Conservation (phyloP, 176 grass and related monocot genomes). For the Luzula sylvatica region DNA sequence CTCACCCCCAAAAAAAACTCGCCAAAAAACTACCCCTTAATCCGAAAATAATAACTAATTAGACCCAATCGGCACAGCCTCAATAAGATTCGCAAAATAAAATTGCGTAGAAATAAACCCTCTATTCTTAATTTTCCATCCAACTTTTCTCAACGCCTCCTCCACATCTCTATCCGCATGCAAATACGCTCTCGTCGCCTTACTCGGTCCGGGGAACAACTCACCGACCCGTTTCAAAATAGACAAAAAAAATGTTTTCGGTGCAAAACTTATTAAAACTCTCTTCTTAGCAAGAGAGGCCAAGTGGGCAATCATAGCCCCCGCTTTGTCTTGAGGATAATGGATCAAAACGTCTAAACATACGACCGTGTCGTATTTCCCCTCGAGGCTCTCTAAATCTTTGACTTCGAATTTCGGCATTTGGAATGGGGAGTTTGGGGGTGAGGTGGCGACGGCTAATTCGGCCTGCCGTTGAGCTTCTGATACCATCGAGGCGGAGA, state of each 20-base stretch:
- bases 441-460: background rate
- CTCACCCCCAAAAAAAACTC: too few relatives aligned
- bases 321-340: constrained; percentile 71
- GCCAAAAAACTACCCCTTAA: constrained; percentile 4
- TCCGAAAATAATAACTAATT: background rate
- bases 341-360: constrained; percentile 96
- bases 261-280: constrained; percentile 78
- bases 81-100: constrained; percentile 85
- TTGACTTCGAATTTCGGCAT: constrained; percentile 67
- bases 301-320: constrained; percentile 70
- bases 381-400: constrained; percentile 53
- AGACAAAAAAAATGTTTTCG: constrained; percentile 66
- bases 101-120: constrained; percentile 91
- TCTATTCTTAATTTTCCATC: constrained; percentile 55
- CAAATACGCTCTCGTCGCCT: constrained; percentile 82
- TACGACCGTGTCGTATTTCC: constrained; percentile 58
- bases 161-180: constrained; percentile 73
- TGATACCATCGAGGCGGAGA: constrained; percentile 66
- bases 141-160: constrained; percentile 52
- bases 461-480: constrained; percentile 59
- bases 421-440: constrained; percentile 12
- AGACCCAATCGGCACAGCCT: constrained; percentile 46
- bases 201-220: constrained; percentile 79
- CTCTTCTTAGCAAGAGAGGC: constrained; percentile 70
- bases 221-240: constrained; percentile 81